Percentiles rank a stretch among this genome's conserved stretches.
phyloP scores from a whole-genome alignment of 192 early-diverging fungal genomes.

The Gigaspora rosea region DNA sequence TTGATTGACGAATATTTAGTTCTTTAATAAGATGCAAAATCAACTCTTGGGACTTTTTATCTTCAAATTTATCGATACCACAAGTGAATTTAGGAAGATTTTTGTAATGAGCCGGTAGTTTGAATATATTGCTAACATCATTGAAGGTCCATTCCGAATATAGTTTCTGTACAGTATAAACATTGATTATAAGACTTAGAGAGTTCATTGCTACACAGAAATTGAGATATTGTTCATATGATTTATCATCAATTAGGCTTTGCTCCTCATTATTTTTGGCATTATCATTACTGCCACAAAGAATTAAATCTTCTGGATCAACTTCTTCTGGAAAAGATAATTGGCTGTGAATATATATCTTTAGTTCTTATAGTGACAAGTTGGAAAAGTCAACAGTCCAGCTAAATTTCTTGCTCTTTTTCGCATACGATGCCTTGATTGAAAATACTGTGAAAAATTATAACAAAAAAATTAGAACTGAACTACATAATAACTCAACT shows the following conservation, averaged over 20 bases:
- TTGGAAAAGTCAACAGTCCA: too few relatives aligned
- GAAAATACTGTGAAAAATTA: too few relatives aligned
- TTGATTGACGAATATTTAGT: neutral
- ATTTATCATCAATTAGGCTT: neutral
- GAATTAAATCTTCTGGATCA: neutral
- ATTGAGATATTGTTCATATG: neutral
- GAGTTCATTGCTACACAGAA: neutral
- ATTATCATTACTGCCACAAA: too few relatives aligned
- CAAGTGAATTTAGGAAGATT: too few relatives aligned
- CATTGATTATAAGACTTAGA: neutral
- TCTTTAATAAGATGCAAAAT: neutral
- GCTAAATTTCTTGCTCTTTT: too few relatives aligned
- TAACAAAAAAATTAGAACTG: too few relatives aligned
- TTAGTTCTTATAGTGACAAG: too few relatives aligned
- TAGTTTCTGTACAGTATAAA: conserved; percentile 1
- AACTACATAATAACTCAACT: too few relatives aligned
- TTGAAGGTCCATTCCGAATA: neutral
- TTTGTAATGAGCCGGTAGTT: neutral
- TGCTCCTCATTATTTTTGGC: neutral
- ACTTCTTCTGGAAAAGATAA: neutral
- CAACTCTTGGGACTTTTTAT: too few relatives aligned
- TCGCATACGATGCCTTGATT: too few relatives aligned
- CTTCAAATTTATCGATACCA: too few relatives aligned
- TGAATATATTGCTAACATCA: neutral
- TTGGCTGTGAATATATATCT: neutral